Percentiles rank a stretch among this genome's conserved stretches.
Conservation (phyloP, 257 asterid genomes). For the Gentiana straminea region DNA sequence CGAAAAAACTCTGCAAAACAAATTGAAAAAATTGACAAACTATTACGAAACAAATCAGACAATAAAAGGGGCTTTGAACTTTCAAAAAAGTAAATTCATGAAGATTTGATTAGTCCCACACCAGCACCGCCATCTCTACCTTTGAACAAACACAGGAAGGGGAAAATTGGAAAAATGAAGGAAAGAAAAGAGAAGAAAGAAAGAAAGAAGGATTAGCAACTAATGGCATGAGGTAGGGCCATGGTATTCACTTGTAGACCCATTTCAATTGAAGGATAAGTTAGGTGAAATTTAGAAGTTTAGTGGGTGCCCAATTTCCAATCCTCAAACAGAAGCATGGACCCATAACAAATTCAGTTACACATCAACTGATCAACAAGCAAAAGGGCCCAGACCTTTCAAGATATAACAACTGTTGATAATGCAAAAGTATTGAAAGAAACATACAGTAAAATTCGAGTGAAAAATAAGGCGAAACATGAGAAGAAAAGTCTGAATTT, state of each 20-base stretch:
- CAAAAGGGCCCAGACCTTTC: neutral
- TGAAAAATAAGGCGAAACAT: neutral
- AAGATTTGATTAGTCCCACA: no score
- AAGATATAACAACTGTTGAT: neutral
- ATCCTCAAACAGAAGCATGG: conserved; percentile 19
- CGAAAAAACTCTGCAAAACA: conserved; percentile 4
- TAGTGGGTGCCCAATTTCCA: conserved; percentile 20
- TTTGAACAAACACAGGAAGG: no score
- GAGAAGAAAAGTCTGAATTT: neutral
- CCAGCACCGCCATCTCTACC: no score
- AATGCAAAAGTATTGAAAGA: neutral
- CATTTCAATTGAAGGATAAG: conserved; percentile 17
- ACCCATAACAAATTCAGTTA: conserved; percentile 1
- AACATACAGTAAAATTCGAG: neutral
- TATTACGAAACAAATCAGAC: no score
- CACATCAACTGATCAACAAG: no score
- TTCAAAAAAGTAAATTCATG: no score
- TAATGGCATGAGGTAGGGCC: neutral
- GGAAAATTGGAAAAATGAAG: no score
- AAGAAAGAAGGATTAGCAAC: neutral
- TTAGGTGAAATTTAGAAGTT: conserved; percentile 13
- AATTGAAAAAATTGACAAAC: no score
- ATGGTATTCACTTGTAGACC: neutral
- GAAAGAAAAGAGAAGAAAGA: neutral
- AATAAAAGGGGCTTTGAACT: no score